phyloP scores from a whole-genome alignment of 257 asterid genomes.

The Solanum acaule region DNA sequence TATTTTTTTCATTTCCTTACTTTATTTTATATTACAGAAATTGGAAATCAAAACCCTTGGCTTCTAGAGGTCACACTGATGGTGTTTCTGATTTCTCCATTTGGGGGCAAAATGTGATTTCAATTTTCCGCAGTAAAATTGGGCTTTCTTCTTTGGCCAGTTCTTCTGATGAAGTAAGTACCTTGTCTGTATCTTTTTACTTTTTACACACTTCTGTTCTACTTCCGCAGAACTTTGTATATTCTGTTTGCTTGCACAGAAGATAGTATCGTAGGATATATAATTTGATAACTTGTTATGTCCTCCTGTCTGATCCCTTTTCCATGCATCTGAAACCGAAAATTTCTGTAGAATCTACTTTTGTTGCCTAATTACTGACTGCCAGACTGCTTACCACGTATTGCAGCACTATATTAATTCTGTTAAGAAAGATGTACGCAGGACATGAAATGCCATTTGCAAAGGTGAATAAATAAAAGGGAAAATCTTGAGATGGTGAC shows the following conservation, averaged over 20 bases:
- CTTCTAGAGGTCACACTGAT: constrained; percentile 67
- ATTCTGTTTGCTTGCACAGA: background rate
- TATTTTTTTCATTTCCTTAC: background rate
- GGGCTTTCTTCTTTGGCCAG: constrained; percentile 65
- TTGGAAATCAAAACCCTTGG: constrained; percentile 60
- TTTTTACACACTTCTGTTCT: background rate
- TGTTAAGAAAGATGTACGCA: background rate
- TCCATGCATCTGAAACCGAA: background rate
- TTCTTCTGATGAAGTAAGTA: constrained; percentile 56
- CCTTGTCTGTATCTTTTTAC: background rate
- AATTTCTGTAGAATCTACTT: background rate
- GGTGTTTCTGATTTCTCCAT: constrained; percentile 78
- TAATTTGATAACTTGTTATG: background rate
- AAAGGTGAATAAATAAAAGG: background rate
- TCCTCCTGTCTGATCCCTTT: background rate
- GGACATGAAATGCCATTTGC: background rate
- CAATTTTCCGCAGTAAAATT: constrained; percentile 69
- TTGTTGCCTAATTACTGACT: background rate
- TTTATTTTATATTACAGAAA: constrained; percentile 34
- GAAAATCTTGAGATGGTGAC: background rate
- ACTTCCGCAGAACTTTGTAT: background rate
- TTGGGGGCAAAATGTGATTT: constrained; percentile 90
- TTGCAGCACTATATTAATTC: background rate
- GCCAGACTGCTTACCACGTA: background rate
- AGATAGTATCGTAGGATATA: background rate